These are phyloP conservation scores for Trichosporon sp. DNA, from an alignment of 1,284 basidiomycete species.

Conservation along the genomic window DNA sequence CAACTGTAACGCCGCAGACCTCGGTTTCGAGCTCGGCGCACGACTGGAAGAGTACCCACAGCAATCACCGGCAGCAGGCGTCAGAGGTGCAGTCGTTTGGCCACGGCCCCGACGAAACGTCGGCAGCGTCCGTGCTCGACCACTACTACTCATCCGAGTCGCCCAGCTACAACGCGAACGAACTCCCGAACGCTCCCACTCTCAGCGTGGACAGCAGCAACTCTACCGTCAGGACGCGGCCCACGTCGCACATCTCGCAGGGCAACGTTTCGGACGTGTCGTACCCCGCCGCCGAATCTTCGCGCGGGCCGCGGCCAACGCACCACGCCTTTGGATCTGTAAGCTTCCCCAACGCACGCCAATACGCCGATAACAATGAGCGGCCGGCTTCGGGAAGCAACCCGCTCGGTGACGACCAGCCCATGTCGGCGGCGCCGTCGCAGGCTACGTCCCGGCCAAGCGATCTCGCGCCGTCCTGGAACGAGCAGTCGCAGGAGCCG, in stretches of 20 bases:
- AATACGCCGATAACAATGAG: background rate
- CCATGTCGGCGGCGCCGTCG: background rate
- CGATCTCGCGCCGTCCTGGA: conserved; percentile 33
- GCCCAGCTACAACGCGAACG: background rate
- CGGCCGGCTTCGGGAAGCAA: background rate
- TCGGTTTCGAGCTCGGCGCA: background rate
- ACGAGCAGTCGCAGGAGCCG: conserved; percentile 40
- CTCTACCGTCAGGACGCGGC: background rate
- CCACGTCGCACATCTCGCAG: background rate
- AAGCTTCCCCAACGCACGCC: conserved; percentile 7
- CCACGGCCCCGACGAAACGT: conserved; percentile 1
- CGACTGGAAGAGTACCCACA: background rate
- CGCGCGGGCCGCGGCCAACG: background rate
- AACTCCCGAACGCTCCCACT: background rate
- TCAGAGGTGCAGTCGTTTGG: background rate
- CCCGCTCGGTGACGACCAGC: background rate
- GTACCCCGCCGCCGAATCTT: background rate
- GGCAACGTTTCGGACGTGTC: background rate
- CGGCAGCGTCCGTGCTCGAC: conserved; percentile 14
- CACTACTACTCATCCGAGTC: conserved; percentile 10
- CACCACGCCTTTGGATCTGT: conserved; percentile 2
- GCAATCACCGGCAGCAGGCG: background rate
- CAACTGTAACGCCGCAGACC: background rate
- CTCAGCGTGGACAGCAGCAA: background rate
- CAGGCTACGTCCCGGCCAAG: background rate